phyloP scores from a whole-genome alignment of 179 eudicot species.

The Gypsophila paniculata region DNA sequence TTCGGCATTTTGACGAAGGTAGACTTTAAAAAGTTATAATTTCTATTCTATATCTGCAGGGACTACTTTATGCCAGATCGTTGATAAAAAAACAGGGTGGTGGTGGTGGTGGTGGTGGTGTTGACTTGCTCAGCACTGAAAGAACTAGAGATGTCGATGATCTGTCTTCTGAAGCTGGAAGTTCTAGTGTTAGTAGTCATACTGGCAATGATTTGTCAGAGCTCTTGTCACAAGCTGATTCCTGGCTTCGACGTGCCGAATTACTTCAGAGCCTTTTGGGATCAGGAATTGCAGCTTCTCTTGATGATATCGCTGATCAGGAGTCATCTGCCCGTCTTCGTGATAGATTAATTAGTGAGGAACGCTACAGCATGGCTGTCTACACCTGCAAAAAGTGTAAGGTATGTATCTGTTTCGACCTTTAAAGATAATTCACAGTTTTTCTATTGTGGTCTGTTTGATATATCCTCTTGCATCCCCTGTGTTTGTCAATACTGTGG shows the following conservation, averaged over 20 bases:
- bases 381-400: slow-evolving; percentile 95
- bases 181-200: slow-evolving; percentile 73
- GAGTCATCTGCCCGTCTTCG: slow-evolving; percentile 83
- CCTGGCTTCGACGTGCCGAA: slow-evolving; percentile 89
- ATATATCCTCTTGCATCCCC: neutral
- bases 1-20: neutral
- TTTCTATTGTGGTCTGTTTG: neutral
- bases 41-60: slow-evolving; percentile 44
- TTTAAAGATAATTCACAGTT: neutral
- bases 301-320: slow-evolving; percentile 95
- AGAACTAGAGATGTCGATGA: slow-evolving; percentile 72
- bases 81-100: slow-evolving; percentile 71
- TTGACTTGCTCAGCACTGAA: slow-evolving; percentile 62
- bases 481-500: too few relatives aligned
- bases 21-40: slow-evolving; percentile 8
- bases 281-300: slow-evolving; percentile 88
- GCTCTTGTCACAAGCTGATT: slow-evolving; percentile 65
- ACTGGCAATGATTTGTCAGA: slow-evolving; percentile 69
- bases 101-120: slow-evolving; percentile 36
- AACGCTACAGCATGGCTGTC: slow-evolving; percentile 96
- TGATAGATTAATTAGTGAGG: slow-evolving; percentile 76
- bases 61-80: slow-evolving; percentile 67
- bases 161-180: slow-evolving; percentile 87
- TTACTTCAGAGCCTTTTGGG: slow-evolving; percentile 94
- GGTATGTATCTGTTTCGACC: slow-evolving; percentile 36